phyloP scores from a whole-genome alignment of 2,329 filamentous ascomycete genomes.

The Phoma herbarum region DNA sequence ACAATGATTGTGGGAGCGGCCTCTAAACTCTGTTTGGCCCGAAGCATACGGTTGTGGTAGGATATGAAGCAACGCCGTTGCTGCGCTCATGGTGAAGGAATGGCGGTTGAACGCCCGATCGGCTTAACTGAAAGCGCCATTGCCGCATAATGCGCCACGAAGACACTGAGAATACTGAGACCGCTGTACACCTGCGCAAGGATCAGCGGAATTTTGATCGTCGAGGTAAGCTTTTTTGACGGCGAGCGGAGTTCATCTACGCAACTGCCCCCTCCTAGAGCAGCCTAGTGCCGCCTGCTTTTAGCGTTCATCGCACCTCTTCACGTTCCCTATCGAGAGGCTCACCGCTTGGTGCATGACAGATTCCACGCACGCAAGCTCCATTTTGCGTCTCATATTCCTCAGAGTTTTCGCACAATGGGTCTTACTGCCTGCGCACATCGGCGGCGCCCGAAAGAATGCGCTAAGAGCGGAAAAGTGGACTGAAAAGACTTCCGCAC shows the following conservation, averaged over 20 bases:
- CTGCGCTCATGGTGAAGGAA: neutral
- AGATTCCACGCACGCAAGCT: slow-evolving; percentile 2
- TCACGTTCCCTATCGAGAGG: neutral
- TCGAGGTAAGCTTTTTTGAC: neutral
- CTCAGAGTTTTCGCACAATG: slow-evolving; percentile 13
- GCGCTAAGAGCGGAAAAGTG: slow-evolving; percentile 23
- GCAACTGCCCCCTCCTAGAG: slow-evolving; percentile 1
- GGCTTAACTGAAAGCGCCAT: neutral
- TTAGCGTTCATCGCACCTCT: neutral
- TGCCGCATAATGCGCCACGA: neutral
- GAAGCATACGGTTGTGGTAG: neutral
- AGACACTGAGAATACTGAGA: neutral
- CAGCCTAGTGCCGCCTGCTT: slow-evolving; percentile 12
- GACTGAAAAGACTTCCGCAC: slow-evolving; percentile 18
- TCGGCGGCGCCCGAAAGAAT: slow-evolving; percentile 20
- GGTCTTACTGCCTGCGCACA: slow-evolving; percentile 15
- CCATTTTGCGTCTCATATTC: slow-evolving; percentile 5
- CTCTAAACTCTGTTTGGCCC: neutral
- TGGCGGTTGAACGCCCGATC: neutral
- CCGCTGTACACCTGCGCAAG: neutral
- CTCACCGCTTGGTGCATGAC: slow-evolving; percentile 5
- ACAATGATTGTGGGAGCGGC: neutral
- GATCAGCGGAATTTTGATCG: neutral
- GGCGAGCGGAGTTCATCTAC: neutral
- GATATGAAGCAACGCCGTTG: neutral